Percentiles rank a stretch among this genome's conserved stretches.
These are phyloP conservation scores for Capronia coronata DNA, from an alignment of 2,329 filamentous ascomycete genomes.

Conservation along the genomic window DNA sequence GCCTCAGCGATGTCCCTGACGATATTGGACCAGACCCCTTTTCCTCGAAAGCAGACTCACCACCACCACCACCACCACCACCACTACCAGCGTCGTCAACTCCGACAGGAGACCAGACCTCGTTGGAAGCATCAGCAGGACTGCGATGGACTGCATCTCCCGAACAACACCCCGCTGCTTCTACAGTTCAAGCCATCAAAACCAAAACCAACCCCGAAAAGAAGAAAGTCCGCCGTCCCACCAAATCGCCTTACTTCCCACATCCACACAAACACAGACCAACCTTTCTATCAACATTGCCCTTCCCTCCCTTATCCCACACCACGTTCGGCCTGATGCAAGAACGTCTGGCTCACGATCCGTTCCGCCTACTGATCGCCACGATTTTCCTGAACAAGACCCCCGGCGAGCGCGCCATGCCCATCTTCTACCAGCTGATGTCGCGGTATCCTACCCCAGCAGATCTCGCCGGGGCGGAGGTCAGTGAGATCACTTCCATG, in stretches of 20 bases:
- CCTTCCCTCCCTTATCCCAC: constrained; percentile 61
- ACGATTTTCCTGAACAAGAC: constrained; percentile 83
- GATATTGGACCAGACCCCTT: constrained; percentile 29
- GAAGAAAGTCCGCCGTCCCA: constrained; percentile 1
- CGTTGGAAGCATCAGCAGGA: too few species aligned
- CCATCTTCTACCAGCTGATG: constrained; percentile 65
- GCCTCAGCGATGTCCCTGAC: constrained; percentile 34
- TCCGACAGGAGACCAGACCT: too few species aligned
- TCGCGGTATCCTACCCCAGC: constrained; percentile 60
- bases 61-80: background rate
- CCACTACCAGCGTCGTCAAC: too few species aligned
- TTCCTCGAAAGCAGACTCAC: constrained; percentile 1
- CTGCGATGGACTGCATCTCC: too few species aligned
- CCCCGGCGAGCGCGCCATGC: constrained; percentile 65
- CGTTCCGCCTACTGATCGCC: constrained; percentile 74
- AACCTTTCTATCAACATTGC: constrained; percentile 41
- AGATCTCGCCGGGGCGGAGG: constrained; percentile 53
- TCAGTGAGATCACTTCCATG: constrained; percentile 53
- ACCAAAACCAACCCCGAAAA: constrained; percentile 12
- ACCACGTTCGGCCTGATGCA: constrained; percentile 72
- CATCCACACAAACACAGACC: constrained; percentile 27
- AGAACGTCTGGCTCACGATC: constrained; percentile 65
- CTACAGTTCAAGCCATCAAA: constrained; percentile 16
- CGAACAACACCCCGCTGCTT: too few species aligned
- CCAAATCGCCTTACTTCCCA: constrained; percentile 41